Percentiles rank a stretch among this genome's conserved stretches.
Evolutionary conservation across 192 early-diverging fungal species (phyloP).

Genomic region (Chytriomyces hyalinus): DNA sequence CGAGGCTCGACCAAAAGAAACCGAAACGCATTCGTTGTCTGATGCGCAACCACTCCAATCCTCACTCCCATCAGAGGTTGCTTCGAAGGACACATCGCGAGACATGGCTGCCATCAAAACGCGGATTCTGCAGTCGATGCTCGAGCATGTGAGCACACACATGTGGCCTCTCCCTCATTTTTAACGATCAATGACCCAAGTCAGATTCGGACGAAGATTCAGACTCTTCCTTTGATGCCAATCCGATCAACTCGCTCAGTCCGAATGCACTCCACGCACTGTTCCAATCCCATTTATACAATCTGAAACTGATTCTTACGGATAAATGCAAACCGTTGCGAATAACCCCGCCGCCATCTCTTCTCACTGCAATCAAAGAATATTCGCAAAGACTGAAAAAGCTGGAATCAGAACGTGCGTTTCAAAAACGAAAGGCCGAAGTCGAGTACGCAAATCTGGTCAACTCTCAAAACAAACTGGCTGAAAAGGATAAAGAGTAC

Average conservation of each 20-base stretch:
- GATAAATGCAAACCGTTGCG: background rate
- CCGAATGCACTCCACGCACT: constrained; percentile 9
- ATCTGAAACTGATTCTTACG: constrained; percentile 1
- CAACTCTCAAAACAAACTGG: background rate
- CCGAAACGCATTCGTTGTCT: no score
- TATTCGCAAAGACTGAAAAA: constrained; percentile 3
- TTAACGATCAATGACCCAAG: background rate
- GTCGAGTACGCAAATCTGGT: constrained; percentile 31
- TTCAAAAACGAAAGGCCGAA: constrained; percentile 22
- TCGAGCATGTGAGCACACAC: no score
- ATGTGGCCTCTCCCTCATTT: no score
- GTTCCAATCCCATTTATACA: background rate
- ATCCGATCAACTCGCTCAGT: background rate
- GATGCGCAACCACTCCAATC: no score
- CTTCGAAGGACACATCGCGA: no score
- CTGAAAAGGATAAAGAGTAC: background rate
- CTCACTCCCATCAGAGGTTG: no score
- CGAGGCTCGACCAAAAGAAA: background rate
- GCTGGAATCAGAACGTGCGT: background rate
- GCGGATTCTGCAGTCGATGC: no score
- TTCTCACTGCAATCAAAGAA: background rate
- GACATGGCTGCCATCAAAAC: no score
- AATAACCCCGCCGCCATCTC: background rate
- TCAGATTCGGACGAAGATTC: background rate
- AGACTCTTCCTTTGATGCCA: background rate